Conservation (phyloP, 305 asterid genomes). For the Fraxinus floribunda region DNA sequence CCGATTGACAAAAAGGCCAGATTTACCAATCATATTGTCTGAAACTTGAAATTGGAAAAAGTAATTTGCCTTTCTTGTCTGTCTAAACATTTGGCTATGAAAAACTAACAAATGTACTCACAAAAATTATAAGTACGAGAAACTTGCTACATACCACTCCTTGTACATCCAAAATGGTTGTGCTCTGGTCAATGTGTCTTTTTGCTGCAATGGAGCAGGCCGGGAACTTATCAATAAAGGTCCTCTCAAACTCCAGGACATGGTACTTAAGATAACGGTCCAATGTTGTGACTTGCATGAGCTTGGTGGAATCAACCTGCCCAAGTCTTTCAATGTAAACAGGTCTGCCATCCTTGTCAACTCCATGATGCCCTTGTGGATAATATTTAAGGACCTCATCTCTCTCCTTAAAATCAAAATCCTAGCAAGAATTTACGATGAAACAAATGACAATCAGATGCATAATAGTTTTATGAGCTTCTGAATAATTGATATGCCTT, state of each 20-base stretch:
- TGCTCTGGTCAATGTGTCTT: constrained; percentile 88
- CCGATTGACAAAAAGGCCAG: not conserved
- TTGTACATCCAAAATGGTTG: constrained; percentile 93
- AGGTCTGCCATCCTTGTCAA: constrained; percentile 90
- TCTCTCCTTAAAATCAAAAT: constrained; percentile 77
- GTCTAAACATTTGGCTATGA: not conserved
- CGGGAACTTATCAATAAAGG: constrained; percentile 74
- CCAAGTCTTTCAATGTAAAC: constrained; percentile 86
- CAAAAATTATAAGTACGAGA: not conserved
- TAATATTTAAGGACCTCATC: constrained; percentile 86
- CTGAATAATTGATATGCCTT: not conserved
- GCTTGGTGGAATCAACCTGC: constrained; percentile 78
- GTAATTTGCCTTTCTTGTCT: not conserved
- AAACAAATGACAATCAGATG: not conserved
- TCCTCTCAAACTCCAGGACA: constrained; percentile 91
- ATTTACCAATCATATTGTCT: not conserved
- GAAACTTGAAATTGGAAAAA: not conserved
- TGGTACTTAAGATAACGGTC: constrained; percentile 86
- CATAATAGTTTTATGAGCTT: not conserved
- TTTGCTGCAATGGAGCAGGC: constrained; percentile 91
- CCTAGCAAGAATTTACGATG: constrained; percentile 33
- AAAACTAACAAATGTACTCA: not conserved
- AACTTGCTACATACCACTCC: constrained; percentile 69
- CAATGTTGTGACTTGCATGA: constrained; percentile 83
- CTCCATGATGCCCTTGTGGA: constrained; percentile 96